Evolutionary conservation across 805 yeast genomes (phyloP), one percentile per base, ranked within the genome.

Genomic region (Monosporozyma solicola): DNA sequence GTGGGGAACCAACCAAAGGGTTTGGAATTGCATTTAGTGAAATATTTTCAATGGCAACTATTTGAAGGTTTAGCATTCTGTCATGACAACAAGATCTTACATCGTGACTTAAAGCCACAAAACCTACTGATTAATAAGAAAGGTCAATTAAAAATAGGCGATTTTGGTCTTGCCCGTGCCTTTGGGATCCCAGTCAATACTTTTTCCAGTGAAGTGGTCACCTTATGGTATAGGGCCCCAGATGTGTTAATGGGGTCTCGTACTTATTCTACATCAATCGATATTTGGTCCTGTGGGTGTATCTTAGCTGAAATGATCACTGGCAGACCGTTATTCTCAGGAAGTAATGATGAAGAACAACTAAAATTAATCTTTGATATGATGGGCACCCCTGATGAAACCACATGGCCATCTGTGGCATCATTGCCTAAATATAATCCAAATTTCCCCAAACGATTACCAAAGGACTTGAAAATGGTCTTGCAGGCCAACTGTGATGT

Each of bases 221-320:
- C 99, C 0, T 74, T 94, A 60, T 94, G 99, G 99, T 94, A 94
- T 69, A 78, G 99, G 59, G 89, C 97, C 0, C 99, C 99, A 3
- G 99, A 94, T 71, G 88, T 94, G 53, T 74, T 94, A 55, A 79
- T 94, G 58, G 99, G 99, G 13, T 97, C 97, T 3, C 87, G 95
- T 60, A 97, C 94, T 64, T 94, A 94, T 70, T 88, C 97, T 37
- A 94, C 98, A 0, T 97, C 98, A 20, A 97, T 94, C 51, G 99
- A 94, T 69, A 90, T 94, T 86, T 94, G 99, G 99, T 88, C 97
- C 10, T 87, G 92, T 56, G 99, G 99, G 15, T 91, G 97, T 67
- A 94, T 94, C 48, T 87, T 94, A 69, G 99, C 97, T 6, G 99
- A 94, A 68, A 91, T 94, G 98, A 89, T 91, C 54, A 88, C 90